Conservation (phyloP, 257 asterid genomes). For the Gynochthodes officinalis region DNA sequence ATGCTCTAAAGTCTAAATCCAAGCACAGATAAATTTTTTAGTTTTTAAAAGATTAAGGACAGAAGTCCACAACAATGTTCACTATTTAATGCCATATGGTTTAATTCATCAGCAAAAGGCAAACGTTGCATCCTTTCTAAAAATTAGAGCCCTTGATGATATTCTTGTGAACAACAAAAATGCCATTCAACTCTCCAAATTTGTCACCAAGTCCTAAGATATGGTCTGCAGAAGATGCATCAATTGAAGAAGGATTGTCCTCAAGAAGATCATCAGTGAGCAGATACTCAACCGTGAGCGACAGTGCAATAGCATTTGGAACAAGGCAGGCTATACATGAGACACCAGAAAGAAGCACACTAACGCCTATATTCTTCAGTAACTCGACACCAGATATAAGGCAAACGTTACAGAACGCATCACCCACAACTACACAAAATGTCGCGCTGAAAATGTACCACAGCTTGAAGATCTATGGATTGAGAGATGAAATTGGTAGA, state of each 20-base stretch:
- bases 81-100: too few relatives aligned
- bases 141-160: too few relatives aligned
- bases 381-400: not conserved
- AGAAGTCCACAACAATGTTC: too few relatives aligned
- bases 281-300: not conserved
- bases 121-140: not conserved
- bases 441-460: constrained; percentile 5
- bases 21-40: not conserved
- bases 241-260: not conserved
- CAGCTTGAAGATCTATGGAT: constrained; percentile 14
- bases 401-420: constrained; percentile 9
- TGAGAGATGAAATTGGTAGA: constrained; percentile 11
- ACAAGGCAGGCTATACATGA: not conserved
- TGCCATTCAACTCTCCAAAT: constrained; percentile 8
- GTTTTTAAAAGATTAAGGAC: too few relatives aligned
- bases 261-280: not conserved
- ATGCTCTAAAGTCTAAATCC: not conserved
- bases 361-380: not conserved
- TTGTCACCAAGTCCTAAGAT: not conserved
- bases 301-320: not conserved
- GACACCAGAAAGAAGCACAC: constrained; percentile 1
- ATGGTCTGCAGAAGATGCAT: not conserved
- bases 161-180: constrained; percentile 1
- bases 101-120: not conserved
- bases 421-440: not conserved